These are phyloP conservation scores for Setaria viridis DNA, from an alignment of 202 grass and related monocot genomes.

Conservation along the genomic window DNA sequence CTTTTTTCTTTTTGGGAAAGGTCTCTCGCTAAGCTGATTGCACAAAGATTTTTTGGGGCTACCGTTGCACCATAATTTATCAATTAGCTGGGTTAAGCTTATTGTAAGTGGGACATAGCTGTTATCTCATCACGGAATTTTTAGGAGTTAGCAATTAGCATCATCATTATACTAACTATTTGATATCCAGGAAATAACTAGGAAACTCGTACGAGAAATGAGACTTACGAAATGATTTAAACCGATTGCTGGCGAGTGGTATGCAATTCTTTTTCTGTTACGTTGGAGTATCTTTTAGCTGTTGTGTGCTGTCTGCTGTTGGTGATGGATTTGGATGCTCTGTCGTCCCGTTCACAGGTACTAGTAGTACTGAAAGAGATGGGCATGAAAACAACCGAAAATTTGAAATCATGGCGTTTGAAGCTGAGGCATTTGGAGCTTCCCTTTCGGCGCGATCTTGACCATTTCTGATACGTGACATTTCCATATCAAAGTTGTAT, in stretches of 20 bases:
- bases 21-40: neutral
- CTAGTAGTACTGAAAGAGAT: constrained; percentile 2
- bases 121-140: neutral
- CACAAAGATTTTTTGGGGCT: neutral
- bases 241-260: neutral
- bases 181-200: constrained; percentile 21
- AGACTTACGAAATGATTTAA: neutral
- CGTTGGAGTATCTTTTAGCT: constrained; percentile 22
- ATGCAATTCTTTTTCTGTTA: neutral
- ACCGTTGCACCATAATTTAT: neutral
- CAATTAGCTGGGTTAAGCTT: neutral
- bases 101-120: neutral
- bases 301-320: constrained; percentile 18
- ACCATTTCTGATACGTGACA: neutral
- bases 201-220: neutral
- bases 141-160: constrained; percentile 20
- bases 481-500: neutral
- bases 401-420: neutral
- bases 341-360: neutral
- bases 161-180: constrained; percentile 27
- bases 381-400: neutral
- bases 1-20: too few species aligned
- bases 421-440: neutral
- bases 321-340: constrained; percentile 13
- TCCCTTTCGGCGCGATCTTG: constrained; percentile 20